These are phyloP conservation scores for Penicillium sp. DNA, from an alignment of 2,329 filamentous ascomycete genomes.

Conservation along the genomic window DNA sequence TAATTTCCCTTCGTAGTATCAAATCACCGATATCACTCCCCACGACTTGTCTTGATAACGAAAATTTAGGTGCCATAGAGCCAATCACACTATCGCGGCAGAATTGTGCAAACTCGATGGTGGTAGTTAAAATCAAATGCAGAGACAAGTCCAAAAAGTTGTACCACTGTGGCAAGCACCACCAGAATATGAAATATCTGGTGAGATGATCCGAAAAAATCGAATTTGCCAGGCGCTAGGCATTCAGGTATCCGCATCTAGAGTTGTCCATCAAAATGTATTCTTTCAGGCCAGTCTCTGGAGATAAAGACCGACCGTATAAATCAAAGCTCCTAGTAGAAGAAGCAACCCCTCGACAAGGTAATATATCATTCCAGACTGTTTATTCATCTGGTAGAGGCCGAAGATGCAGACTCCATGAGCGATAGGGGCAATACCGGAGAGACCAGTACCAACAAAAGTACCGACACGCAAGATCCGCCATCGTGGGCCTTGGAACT, in stretches of 20 bases:
- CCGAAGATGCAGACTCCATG: conserved; percentile 8
- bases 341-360: conserved; percentile 4
- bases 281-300: background rate
- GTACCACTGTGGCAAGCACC: background rate
- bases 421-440: conserved; percentile 2
- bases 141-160: conserved; percentile 1
- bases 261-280: background rate
- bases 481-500: conserved; percentile 7
- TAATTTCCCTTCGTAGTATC: background rate
- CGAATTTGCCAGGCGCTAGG: conserved; percentile 1
- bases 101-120: background rate
- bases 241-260: conserved; percentile 9
- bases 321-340: conserved; percentile 2
- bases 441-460: conserved; percentile 8
- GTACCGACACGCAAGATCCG: conserved; percentile 8
- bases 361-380: conserved; percentile 10
- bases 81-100: too few species aligned
- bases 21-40: background rate
- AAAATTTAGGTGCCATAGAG: too few species aligned
- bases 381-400: conserved; percentile 1
- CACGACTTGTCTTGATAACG: too few species aligned
- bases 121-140: conserved; percentile 13
- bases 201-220: conserved; percentile 11
- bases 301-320: conserved; percentile 2
- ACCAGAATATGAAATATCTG: conserved; percentile 14